A percentile compares a stretch with the other conserved stretches of the same genome.
These are phyloP conservation scores for Emericellopsis atlantica DNA, from an alignment of 2,329 filamentous ascomycete genomes.

Conservation along the genomic window DNA sequence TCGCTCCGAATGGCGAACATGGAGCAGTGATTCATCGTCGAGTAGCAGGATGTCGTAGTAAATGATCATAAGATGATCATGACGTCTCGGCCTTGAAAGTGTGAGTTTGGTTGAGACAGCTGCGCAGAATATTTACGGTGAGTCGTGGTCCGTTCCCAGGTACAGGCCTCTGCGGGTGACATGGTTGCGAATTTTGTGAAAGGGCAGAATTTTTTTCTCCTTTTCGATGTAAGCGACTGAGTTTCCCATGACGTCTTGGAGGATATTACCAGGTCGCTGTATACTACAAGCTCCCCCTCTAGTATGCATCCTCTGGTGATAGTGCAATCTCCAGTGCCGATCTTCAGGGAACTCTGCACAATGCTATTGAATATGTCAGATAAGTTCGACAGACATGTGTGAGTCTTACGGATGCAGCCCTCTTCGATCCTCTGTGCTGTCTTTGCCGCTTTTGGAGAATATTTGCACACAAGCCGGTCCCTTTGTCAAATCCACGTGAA, in stretches of 20 bases:
- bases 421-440: conserved; percentile 62
- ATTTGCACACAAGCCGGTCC: conserved; percentile 52
- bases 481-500: conserved; percentile 59
- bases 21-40: conserved; percentile 38
- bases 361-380: conserved; percentile 20
- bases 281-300: conserved; percentile 74
- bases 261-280: conserved; percentile 43
- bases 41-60: conserved; percentile 46
- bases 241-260: neutral
- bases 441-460: conserved; percentile 86
- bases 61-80: conserved; percentile 49
- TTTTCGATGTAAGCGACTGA: conserved; percentile 13
- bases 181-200: conserved; percentile 74
- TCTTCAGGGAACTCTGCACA: conserved; percentile 50
- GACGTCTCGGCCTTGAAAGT: conserved; percentile 25
- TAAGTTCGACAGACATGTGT: neutral
- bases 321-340: conserved; percentile 44
- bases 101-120: neutral
- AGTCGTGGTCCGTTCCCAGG: conserved; percentile 57
- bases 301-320: conserved; percentile 60
- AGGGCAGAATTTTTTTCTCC: conserved; percentile 54
- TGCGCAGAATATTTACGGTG: conserved; percentile 33
- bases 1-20: conserved; percentile 42
- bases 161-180: conserved; percentile 60
- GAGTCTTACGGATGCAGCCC: conserved; percentile 40